These are phyloP conservation scores for Hymenoscyphus occultus DNA, from an alignment of 2,329 filamentous ascomycete genomes.

Conservation along the genomic window DNA sequence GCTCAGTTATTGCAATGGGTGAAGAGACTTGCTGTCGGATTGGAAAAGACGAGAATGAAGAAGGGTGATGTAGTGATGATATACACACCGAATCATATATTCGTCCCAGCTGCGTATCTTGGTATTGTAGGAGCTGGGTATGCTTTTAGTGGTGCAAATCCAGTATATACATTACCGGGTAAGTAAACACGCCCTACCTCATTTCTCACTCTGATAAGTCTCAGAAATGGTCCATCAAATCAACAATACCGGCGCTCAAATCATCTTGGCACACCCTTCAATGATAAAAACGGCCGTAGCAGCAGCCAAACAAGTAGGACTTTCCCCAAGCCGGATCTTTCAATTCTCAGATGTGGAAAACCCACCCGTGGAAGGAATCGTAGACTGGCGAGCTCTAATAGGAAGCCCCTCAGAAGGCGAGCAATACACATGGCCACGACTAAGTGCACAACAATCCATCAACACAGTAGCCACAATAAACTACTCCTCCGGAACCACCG, in stretches of 20 bases:
- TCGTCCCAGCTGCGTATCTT: slow-evolving; percentile 52
- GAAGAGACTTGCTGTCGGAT: slow-evolving; percentile 48
- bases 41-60: slow-evolving; percentile 45
- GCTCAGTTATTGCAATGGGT: slow-evolving; percentile 49
- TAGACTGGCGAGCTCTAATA: slow-evolving; percentile 64
- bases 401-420: slow-evolving; percentile 49
- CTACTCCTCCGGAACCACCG: slow-evolving; percentile 78
- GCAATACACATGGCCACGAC: slow-evolving; percentile 43
- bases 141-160: slow-evolving; percentile 54
- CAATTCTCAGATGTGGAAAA: slow-evolving; percentile 46
- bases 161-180: slow-evolving; percentile 49
- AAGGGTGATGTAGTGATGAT: slow-evolving; percentile 52
- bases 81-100: slow-evolving; percentile 53
- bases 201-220: not conserved
- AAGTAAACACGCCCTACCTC: slow-evolving; percentile 20
- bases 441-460: slow-evolving; percentile 6
- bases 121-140: slow-evolving; percentile 51
- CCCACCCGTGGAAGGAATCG: slow-evolving; percentile 39
- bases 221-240: slow-evolving; percentile 52
- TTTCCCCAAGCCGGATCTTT: slow-evolving; percentile 45
- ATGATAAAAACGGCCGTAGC: slow-evolving; percentile 44
- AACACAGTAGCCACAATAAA: slow-evolving; percentile 56
- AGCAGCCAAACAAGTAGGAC: slow-evolving; percentile 41
- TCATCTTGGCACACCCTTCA: slow-evolving; percentile 48
- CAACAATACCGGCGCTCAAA: slow-evolving; percentile 48